Conservation (phyloP, 768 basidiomycete genomes). For the Mrakia blollopis region DNA sequence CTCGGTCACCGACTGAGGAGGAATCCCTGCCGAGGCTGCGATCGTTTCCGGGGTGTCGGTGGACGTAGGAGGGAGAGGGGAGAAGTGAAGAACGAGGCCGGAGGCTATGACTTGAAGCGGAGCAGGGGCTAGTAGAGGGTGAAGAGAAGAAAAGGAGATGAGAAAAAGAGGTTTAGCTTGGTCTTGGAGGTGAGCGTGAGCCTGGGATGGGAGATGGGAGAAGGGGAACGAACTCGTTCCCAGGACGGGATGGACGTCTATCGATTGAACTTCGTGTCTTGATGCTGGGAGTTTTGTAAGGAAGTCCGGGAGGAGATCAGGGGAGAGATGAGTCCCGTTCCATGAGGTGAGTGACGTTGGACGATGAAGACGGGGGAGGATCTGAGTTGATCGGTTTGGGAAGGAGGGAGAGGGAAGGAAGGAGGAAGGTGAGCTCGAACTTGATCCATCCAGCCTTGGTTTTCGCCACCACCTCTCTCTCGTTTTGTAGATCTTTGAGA, state of each 20-base stretch:
- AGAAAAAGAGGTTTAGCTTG: not conserved
- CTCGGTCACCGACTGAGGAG: constrained; percentile 23
- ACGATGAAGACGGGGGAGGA: constrained; percentile 23
- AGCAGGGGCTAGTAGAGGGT: constrained; percentile 20
- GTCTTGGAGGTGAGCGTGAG: not conserved
- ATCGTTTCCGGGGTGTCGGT: constrained; percentile 9
- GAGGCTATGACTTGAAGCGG: constrained; percentile 27
- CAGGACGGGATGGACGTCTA: constrained; percentile 33
- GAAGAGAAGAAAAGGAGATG: not conserved
- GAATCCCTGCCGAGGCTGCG: constrained; percentile 11
- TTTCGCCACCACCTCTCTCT: not conserved
- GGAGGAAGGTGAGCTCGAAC: not conserved
- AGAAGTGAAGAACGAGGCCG: constrained; percentile 25
- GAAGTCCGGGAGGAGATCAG: constrained; percentile 25
- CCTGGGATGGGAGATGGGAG: not conserved
- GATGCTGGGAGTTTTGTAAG: constrained; percentile 23
- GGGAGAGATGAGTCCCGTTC: constrained; percentile 31
- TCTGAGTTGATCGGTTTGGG: not conserved
- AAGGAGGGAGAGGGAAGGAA: not conserved
- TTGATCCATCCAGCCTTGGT: not conserved
- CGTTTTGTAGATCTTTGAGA: not conserved
- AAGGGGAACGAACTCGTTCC: constrained; percentile 23
- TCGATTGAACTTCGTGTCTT: constrained; percentile 31
- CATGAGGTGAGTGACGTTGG: constrained; percentile 16
- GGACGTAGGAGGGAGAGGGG: constrained; percentile 11